Evolutionary conservation across 2,329 filamentous ascomycete genomes (phyloP), one percentile per base, ranked within the genome.

Genomic region (Aaosphaeria arxii): DNA sequence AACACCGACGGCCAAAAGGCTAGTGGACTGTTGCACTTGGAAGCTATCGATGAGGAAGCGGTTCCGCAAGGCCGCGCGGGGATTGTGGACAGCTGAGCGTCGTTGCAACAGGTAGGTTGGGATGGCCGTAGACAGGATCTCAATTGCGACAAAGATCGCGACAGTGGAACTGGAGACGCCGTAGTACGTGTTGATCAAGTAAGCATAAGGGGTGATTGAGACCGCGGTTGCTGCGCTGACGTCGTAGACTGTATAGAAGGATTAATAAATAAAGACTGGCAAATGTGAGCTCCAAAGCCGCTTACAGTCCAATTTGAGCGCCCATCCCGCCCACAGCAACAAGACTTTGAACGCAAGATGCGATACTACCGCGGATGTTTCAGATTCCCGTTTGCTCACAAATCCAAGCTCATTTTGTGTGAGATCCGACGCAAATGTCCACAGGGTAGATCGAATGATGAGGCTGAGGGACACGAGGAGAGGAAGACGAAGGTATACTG

Each of bases 111-210:
- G 78, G 50, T 81, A 77, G 70, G 95, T 92, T 1, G 91, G 90
- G 30, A 89, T 63, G 39, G 85, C 84, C 39, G 83, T 82, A 3
- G 88, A 83, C 50, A 85, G 59, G 45, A 88, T 74, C 59, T 91
- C 87, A 59, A 92, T 86, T 32, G 73, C 67, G 44, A 90, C 78
- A 33, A 83, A 83, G 36, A 80, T 74, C 30, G 84, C 61, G 17
- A 85, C 78, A 0, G 87, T 86, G 45, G 75, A 69, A 29, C 81
- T 74, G 29, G 81, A 79, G 56, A 95, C 78, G 33, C 77, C 72
- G 78, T 95, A 96, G 75, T 95, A 96, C 45, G 84, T 84, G 30
- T 78, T 77, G 30, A 95, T 77, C 40, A 96, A 83, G 64, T 88
- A 88, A 53, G 87, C 82, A 59, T 83, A 82, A 40, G 91, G 92